phyloP scores from a whole-genome alignment of 805 yeast genomes.

The Brettanomyces bruxellensis region DNA sequence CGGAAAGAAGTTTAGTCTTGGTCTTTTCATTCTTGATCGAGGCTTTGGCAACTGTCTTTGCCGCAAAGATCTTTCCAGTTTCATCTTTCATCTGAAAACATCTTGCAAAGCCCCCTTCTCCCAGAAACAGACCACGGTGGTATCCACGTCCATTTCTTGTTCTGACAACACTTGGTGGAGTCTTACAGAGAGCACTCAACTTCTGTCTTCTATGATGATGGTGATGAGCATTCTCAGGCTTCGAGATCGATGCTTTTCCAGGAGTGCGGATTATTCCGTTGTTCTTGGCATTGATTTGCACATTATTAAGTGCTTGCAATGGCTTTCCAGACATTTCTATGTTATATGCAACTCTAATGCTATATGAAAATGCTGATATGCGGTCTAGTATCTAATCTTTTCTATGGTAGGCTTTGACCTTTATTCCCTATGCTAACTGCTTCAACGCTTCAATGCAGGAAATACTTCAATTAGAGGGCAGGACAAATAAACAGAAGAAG shows the following conservation, averaged over 20 bases:
- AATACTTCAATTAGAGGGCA: no score
- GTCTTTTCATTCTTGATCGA: constrained; percentile 89
- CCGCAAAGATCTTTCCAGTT: constrained; percentile 81
- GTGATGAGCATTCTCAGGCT: constrained; percentile 15
- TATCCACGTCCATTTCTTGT: constrained; percentile 83
- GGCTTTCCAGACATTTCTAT: constrained; percentile 27
- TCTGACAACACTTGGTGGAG: constrained; percentile 91
- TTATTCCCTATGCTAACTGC: no score
- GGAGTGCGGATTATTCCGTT: constrained; percentile 29
- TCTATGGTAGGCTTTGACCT: no score
- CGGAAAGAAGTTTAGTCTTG: constrained; percentile 75
- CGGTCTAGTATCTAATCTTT: no score
- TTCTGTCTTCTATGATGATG: constrained; percentile 77
- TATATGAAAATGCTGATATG: no score
- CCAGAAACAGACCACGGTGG: constrained; percentile 82
- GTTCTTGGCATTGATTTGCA: constrained; percentile 40
- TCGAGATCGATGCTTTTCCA: constrained; percentile 28
- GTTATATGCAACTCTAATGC: no score
- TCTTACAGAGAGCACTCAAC: constrained; percentile 82
- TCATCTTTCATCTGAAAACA: constrained; percentile 96
- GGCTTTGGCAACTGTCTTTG: constrained; percentile 95
- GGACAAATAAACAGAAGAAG: no score
- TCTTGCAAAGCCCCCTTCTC: constrained; percentile 98
- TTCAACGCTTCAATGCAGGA: no score
- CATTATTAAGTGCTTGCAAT: constrained; percentile 45